A percentile compares a stretch with the other conserved stretches of the same genome.
phyloP scores from a whole-genome alignment of 345 rosid genomes.

The Orychophragmus violaceus region DNA sequence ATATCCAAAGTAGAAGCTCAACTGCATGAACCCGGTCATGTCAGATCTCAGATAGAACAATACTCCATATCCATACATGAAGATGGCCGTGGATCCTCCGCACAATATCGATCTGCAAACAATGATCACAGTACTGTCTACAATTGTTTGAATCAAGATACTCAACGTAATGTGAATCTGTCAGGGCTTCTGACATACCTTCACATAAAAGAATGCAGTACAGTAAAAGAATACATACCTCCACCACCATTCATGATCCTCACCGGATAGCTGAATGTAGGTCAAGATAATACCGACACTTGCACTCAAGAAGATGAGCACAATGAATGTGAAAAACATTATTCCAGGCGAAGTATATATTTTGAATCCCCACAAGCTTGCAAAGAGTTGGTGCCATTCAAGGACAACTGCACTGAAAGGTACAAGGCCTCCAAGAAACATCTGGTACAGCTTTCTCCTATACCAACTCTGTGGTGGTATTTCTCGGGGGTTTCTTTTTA shows the following conservation, averaged over 20 bases:
- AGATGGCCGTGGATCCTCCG: constrained; percentile 61
- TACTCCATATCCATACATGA: constrained; percentile 64
- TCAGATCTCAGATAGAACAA: constrained; percentile 57
- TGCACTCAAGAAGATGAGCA: constrained; percentile 53
- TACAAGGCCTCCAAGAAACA: constrained; percentile 70
- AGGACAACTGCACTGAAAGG: constrained; percentile 60
- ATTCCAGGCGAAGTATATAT: constrained; percentile 53
- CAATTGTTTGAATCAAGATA: not conserved
- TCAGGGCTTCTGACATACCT: not conserved
- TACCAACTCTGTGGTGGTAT: constrained; percentile 63
- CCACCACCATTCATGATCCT: constrained; percentile 98
- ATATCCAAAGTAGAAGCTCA: constrained; percentile 62
- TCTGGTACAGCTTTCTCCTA: constrained; percentile 49
- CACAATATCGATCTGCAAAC: constrained; percentile 58
- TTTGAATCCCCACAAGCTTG: constrained; percentile 82
- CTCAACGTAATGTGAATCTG: not conserved
- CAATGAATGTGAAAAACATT: constrained; percentile 46
- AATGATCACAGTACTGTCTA: not conserved
- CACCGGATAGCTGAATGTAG: constrained; percentile 68
- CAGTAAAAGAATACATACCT: constrained; percentile 45
- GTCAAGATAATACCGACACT: constrained; percentile 65
- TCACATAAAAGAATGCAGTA: not conserved
- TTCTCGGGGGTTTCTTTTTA: constrained; percentile 53
- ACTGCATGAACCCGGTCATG: constrained; percentile 69
- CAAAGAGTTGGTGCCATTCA: constrained; percentile 60